Evolutionary conservation across 805 yeast genomes (phyloP).

Genomic region (Wickerhamomyces bisporus): DNA sequence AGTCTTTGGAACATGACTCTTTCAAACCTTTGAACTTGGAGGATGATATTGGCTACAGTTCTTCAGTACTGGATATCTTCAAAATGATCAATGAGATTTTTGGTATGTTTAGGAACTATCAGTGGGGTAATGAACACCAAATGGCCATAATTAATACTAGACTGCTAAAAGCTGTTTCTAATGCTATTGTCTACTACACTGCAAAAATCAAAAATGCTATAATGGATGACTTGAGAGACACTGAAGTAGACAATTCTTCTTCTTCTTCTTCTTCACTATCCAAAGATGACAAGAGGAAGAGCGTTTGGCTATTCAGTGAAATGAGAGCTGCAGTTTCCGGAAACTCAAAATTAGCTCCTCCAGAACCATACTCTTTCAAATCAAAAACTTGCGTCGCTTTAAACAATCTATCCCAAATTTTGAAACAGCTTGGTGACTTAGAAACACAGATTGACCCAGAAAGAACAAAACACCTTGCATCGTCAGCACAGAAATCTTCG

Average conservation of each 20-base stretch:
- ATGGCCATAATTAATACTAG: conserved; percentile 55
- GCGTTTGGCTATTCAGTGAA: conserved; percentile 43
- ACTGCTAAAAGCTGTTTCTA: conserved; percentile 58
- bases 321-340: conserved; percentile 46
- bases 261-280: conserved; percentile 6
- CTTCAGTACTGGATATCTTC: conserved; percentile 66
- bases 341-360: conserved; percentile 30
- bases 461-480: conserved; percentile 31
- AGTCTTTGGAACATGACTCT: conserved; percentile 53
- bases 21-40: conserved; percentile 47
- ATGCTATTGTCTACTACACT: conserved; percentile 50
- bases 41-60: conserved; percentile 39
- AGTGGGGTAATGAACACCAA: conserved; percentile 65
- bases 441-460: conserved; percentile 61
- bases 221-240: conserved; percentile 34
- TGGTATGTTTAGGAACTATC: conserved; percentile 48
- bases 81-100: conserved; percentile 55
- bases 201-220: conserved; percentile 30
- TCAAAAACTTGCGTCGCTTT: conserved; percentile 68
- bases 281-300: conserved; percentile 23
- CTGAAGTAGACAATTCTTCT: conserved; percentile 11
- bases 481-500: conserved; percentile 28
- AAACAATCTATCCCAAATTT: conserved; percentile 56
- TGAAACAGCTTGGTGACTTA: conserved; percentile 41
- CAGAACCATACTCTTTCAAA: conserved; percentile 55